Evolutionary conservation across 1,284 basidiomycete species (phyloP).

Genomic region (Microbotryomycetes sp.): DNA sequence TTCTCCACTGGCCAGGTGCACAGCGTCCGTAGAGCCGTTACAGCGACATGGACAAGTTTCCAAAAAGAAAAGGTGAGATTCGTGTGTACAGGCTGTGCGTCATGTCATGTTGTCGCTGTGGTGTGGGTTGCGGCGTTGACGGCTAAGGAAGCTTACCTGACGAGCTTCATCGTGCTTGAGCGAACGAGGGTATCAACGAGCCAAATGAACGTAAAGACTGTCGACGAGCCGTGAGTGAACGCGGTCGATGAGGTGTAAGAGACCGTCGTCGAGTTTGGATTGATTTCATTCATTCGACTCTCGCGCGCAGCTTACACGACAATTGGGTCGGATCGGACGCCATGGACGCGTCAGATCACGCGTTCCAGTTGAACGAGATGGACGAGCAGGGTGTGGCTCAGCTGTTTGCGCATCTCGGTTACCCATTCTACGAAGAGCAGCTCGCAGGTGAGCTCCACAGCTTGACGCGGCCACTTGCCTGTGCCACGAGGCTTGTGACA

Average conservation of each 20-base stretch:
- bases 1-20: not conserved
- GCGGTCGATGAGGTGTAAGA: too few species aligned
- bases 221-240: too few species aligned
- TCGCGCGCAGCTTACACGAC: too few species aligned
- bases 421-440: conserved; percentile 65
- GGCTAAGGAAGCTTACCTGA: conserved; percentile 40
- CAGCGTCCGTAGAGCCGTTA: not conserved
- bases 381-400: conserved; percentile 70
- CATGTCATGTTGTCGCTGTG: too few species aligned
- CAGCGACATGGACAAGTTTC: not conserved
- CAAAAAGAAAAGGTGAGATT: not conserved
- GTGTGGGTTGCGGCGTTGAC: not conserved
- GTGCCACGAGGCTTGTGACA: conserved; percentile 18
- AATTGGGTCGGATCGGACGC: too few species aligned
- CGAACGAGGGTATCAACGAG: not conserved
- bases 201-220: too few species aligned
- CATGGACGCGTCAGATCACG: not conserved
- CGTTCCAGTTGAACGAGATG: conserved; percentile 60
- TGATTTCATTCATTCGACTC: too few species aligned
- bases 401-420: conserved; percentile 67
- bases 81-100: too few species aligned
- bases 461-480: conserved; percentile 39
- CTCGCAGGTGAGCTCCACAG: conserved; percentile 52
- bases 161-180: conserved; percentile 46
- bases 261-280: too few species aligned